Base-by-base conservation (phyloP, 129 eudicot species). In the Silybum marianum region DNA sequence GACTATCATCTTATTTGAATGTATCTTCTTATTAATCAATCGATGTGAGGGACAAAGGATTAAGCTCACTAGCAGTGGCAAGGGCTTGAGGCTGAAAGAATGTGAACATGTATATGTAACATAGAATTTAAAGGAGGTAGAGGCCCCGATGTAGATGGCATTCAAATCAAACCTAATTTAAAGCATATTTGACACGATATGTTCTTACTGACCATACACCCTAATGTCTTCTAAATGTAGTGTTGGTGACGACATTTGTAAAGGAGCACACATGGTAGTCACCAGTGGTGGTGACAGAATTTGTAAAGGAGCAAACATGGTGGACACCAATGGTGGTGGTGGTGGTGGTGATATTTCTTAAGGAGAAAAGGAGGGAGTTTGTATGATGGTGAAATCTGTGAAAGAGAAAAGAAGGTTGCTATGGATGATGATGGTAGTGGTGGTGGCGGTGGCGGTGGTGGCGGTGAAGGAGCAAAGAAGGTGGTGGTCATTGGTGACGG, bases 11-110 rank as follows among this genome's bases (percentile, higher is more conserved):
- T 34, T 84, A 83, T 78, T 73, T 96, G 48, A 89, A 67, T 60
- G 93, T 96, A n/a, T 90, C 99, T 0, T 96, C 99, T 78, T 84
- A 93, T 83, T 93, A 91, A 87, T 93, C 98, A 65, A 86, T 96
- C 30, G 99, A 96, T 84, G 99, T 98, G 9, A 89, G 99, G 99
- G 99, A 40, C 95, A 90, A 66, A 86, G 88, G 83, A 88, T 96
- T 96, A 91, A 90, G 78, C 81, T 96, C 73, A 89, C 93, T 0
- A n/a, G n/a, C n/a, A n/a, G n/a, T n/a, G 97, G 98, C 28, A 93
- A 93, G 71, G 99, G 99, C 13, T 74, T 96, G 79, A 91, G 93
- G 84, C 77, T 96, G 75, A 93, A 96, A 74, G 97, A 96, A 85
- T 91, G 97, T 78, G 95, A 96, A 70, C 98, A 96, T 30, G 92